Percentiles rank a stretch among this genome's conserved stretches.
Conservation (phyloP, 106 monocot genomes). For the Hemerocallis citrina region DNA sequence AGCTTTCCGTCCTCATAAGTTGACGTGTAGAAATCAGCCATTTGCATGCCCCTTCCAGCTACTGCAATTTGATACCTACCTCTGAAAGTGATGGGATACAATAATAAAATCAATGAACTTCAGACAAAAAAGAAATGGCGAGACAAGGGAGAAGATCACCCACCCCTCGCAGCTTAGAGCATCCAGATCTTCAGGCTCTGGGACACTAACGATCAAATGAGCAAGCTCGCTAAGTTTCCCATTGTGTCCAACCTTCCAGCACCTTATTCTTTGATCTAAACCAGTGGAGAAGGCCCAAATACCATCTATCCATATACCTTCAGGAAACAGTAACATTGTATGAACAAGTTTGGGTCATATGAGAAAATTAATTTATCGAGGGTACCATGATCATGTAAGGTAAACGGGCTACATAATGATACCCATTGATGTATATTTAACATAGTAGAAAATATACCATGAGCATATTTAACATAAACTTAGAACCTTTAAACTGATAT, state of each 20-base stretch:
- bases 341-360: background rate
- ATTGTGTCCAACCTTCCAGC: conserved; percentile 41
- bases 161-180: conserved; percentile 42
- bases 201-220: conserved; percentile 76
- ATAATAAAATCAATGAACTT: background rate
- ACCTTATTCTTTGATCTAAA: conserved; percentile 87
- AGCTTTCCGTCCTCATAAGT: conserved; percentile 6
- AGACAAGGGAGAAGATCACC: background rate
- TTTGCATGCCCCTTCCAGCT: conserved; percentile 82
- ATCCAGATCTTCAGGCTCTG: conserved; percentile 87
- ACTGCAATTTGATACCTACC: conserved; percentile 72
- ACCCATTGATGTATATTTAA: no score
- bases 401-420: no score
- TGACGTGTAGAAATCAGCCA: conserved; percentile 46
- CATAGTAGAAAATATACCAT: no score
- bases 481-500: no score
- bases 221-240: conserved; percentile 47
- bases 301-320: conserved; percentile 92
- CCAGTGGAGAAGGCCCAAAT: conserved; percentile 80
- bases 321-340: background rate
- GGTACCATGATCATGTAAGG: no score
- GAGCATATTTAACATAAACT: no score
- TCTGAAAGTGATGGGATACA: conserved; percentile 6
- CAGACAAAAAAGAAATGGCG: background rate
- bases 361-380: no score